These are phyloP conservation scores for Amanita exitialis DNA, from an alignment of 768 basidiomycete genomes.

Conservation along the genomic window DNA sequence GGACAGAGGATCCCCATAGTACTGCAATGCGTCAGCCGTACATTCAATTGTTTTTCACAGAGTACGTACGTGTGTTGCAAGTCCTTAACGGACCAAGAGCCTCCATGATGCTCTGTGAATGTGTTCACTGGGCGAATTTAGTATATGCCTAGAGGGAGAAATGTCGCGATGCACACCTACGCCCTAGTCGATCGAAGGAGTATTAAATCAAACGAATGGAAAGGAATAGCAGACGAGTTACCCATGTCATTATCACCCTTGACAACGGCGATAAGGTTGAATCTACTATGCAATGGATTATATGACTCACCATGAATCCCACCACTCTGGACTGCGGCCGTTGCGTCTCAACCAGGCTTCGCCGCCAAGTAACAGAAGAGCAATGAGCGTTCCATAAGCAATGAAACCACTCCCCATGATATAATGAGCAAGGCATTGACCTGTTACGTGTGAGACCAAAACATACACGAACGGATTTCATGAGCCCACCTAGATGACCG, in stretches of 20 bases:
- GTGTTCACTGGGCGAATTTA: slow-evolving; percentile 56
- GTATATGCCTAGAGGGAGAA: neutral
- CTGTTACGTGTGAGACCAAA: slow-evolving; percentile 13
- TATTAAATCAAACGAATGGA: neutral
- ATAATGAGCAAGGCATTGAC: slow-evolving; percentile 84
- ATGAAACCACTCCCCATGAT: slow-evolving; percentile 91
- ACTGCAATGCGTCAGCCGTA: slow-evolving; percentile 22
- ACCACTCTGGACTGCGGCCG: slow-evolving; percentile 74
- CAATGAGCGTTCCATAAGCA: slow-evolving; percentile 76
- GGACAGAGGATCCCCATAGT: slow-evolving; percentile 67
- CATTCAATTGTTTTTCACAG: neutral
- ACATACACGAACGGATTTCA: neutral
- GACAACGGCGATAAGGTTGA: neutral
- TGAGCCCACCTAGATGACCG: slow-evolving; percentile 40
- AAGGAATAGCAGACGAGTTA: slow-evolving; percentile 14
- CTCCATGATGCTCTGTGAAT: slow-evolving; percentile 84
- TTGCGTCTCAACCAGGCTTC: slow-evolving; percentile 67
- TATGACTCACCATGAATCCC: slow-evolving; percentile 62
- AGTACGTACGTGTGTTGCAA: slow-evolving; percentile 83
- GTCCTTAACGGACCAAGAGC: slow-evolving; percentile 80
- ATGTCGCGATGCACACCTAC: slow-evolving; percentile 32
- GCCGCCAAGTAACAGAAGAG: slow-evolving; percentile 66
- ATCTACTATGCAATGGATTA: neutral
- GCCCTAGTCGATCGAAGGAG: slow-evolving; percentile 26
- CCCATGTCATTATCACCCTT: slow-evolving; percentile 45